A percentile compares a stretch with the other conserved stretches of the same genome.
These are phyloP conservation scores for Candida sanyiensis DNA, from an alignment of 805 yeast species.

Conservation along the genomic window DNA sequence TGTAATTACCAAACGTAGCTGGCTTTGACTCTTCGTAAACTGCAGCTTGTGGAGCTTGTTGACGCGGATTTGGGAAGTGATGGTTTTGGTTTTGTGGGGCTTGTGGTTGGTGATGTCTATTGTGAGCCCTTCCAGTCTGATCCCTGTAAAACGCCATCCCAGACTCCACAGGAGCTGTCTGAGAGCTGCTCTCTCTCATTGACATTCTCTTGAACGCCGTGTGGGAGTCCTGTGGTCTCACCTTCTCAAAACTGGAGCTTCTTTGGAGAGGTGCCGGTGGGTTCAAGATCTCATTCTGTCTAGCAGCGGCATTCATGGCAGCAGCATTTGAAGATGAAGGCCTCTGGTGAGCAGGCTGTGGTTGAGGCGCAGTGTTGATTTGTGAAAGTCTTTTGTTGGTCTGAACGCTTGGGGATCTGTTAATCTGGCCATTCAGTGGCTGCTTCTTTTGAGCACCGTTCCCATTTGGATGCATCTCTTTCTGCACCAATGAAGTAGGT, in stretches of 20 bases:
- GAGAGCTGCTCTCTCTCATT: constrained; percentile 25
- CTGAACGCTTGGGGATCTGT: constrained; percentile 3
- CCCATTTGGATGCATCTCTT: not conserved
- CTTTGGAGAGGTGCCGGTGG: constrained; percentile 15
- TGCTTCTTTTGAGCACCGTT: no score
- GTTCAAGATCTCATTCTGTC: constrained; percentile 35
- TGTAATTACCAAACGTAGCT: constrained; percentile 30
- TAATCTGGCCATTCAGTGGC: not conserved
- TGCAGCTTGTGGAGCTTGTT: not conserved
- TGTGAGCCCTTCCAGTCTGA: constrained; percentile 13
- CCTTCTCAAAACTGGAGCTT: constrained; percentile 54
- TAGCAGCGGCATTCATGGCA: constrained; percentile 46
- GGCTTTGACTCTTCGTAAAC: no score
- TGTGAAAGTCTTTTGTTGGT: constrained; percentile 2
- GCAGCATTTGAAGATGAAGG: constrained; percentile 24
- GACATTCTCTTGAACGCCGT: constrained; percentile 35
- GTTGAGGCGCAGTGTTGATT: not conserved
- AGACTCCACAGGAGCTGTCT: constrained; percentile 16
- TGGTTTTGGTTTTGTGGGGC: constrained; percentile 10
- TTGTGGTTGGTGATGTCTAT: constrained; percentile 14
- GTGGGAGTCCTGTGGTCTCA: constrained; percentile 26
- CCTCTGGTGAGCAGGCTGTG: not conserved
- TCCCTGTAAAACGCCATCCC: constrained; percentile 24
- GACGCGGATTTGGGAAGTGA: no score
- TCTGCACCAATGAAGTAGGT: not conserved